Base-by-base conservation (phyloP, 495 filamentous ascomycete species). In the Penicillium waksmanii region DNA sequence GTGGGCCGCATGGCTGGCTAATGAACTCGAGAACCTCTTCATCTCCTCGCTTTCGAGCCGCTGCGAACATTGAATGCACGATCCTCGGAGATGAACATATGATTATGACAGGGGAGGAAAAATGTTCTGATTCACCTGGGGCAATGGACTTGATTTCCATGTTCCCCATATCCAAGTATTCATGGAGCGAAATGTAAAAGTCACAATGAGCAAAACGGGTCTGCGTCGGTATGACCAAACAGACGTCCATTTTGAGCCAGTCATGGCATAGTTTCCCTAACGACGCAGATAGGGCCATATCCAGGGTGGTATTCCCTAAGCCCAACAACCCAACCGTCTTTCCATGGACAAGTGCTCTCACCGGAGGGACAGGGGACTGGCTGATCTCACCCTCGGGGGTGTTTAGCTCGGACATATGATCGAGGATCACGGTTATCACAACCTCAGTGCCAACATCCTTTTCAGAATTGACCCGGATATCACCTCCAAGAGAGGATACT, bases 401-500 rank as follows among this genome's bases (percentile, higher is more conserved):
- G 40, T 33, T 49, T 12, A 17, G 23, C 21, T 56, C 56, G 12
- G 35, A 38, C 11, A 42, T 10, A 38, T 60, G 60, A 23, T 60
- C 46, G 35, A 66, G 64, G 0, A 71, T 76, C 44, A 83, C 63
- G 21, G 64, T 65, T 3, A 85, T 78, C 2, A 73, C 77, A 15
- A 84, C 78, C 47, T 82, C 80, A 2, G 86, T 88, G 19, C 67
- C 57, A 74, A 80, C 70, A 17, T 53, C 33, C 42, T 66, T 60
- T 13, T 60, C 13, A 11, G 64, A 66, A n/a, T 48, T 55, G 19
- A 66, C 54, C 6, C 58, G 34, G 17, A 66, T 60, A 13, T 47
- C 23, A 1, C 88, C 84, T 2, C 79, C 78, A 13, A 90, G 74
- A 25, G 79, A 78, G 36, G 68, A 70, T 18, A 87, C 71, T 11